These are phyloP conservation scores for Trebouxia sp. DNA, from an alignment of 139 green algal genomes.

Conservation along the genomic window DNA sequence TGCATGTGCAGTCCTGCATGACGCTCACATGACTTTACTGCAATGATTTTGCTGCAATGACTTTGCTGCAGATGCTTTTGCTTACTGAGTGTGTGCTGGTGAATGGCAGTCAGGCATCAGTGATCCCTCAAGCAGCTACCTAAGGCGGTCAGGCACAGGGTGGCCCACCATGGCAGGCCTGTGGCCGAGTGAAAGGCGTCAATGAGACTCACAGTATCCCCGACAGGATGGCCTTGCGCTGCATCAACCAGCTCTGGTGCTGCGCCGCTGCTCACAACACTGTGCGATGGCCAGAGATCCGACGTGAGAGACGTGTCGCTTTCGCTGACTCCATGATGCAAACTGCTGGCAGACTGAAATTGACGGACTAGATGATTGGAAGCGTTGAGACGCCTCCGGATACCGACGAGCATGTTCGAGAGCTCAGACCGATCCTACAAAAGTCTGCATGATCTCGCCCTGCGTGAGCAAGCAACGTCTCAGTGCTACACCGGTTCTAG, in stretches of 20 bases:
- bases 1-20: not conserved
- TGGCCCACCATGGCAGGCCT: constrained; percentile 69
- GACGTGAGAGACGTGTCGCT: not conserved
- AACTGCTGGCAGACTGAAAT: not conserved
- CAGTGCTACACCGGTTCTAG: too few relatives aligned
- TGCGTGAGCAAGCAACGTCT: too few relatives aligned
- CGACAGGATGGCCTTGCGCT: not conserved
- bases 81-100: not conserved
- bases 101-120: too few relatives aligned
- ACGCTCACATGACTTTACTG: not conserved
- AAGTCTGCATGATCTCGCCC: too few relatives aligned
- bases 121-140: too few relatives aligned
- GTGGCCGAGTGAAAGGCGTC: constrained; percentile 53
- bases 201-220: constrained; percentile 32
- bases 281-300: not conserved
- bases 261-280: too few relatives aligned
- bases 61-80: not conserved
- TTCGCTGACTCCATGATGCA: not conserved
- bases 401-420: too few relatives aligned
- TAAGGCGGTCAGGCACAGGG: constrained; percentile 39
- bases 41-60: not conserved
- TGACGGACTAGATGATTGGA: not conserved
- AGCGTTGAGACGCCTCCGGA: too few relatives aligned
- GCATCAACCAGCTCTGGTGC: not conserved
- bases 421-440: too few relatives aligned